phyloP scores from a whole-genome alignment of 495 filamentous ascomycete genomes.

The Trypethelium eluteriae region DNA sequence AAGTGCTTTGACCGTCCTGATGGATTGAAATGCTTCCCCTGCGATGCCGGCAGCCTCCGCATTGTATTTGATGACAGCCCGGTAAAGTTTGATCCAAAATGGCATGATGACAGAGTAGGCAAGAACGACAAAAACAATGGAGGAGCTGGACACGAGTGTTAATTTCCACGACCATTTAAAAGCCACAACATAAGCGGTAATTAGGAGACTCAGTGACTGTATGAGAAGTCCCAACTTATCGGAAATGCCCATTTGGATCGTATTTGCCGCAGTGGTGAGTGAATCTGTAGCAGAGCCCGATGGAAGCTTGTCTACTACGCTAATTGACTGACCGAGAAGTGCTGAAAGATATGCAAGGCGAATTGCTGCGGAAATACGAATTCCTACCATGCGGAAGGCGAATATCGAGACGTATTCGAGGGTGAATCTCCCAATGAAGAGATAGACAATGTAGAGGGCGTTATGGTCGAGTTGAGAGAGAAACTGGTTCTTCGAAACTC shows the following conservation, averaged over 20 bases:
- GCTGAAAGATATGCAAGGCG: constrained; percentile 5
- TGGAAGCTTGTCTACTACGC: constrained; percentile 1
- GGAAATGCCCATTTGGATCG: constrained; percentile 3
- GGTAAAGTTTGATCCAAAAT: not conserved
- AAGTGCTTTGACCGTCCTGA: constrained; percentile 5
- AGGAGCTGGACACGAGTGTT: not conserved
- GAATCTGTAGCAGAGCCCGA: not conserved
- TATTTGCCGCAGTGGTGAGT: constrained; percentile 3
- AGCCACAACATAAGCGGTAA: not conserved
- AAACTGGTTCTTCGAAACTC: not conserved
- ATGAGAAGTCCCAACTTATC: not conserved
- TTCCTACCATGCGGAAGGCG: constrained; percentile 18
- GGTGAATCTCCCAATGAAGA: constrained; percentile 25
- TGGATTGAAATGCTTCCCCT: constrained; percentile 5
- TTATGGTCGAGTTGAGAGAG: not conserved
- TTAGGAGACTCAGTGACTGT: not conserved
- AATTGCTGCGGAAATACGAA: constrained; percentile 2
- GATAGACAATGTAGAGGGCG: constrained; percentile 26
- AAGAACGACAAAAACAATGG: not conserved
- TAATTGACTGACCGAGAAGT: not conserved
- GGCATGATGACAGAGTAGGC: not conserved
- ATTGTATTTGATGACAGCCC: constrained; percentile 2
- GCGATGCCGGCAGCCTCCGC: not conserved
- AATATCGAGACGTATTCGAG: constrained; percentile 22
- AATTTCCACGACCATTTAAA: constrained; percentile 8